Base-by-base conservation (phyloP, 768 basidiomycete genomes). In the Lentinula sp. region DNA sequence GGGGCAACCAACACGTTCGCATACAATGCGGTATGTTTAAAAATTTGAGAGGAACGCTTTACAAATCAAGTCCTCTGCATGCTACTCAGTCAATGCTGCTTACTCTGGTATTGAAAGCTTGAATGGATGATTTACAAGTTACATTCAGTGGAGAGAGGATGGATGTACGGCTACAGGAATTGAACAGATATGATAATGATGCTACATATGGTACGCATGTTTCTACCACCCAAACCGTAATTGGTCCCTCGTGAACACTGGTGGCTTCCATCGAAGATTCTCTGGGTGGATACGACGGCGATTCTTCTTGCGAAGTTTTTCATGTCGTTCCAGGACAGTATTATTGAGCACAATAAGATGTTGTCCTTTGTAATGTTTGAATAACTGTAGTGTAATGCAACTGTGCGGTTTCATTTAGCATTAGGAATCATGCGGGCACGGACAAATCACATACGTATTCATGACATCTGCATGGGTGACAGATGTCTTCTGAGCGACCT, bases 401-500 rank as follows among this genome's bases (percentile, higher is more conserved):
- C 96, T 99, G 66, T 34, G 2, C 55, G 40, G 42, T 1, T n/a
- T 39, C 40, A 57, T 49, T 57, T n/a, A 50, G 55, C 65, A 6
- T 13, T 28, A 52, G 51, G 63, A 52, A 65, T 54, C 66, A 23
- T 61, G 57, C 5, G 18, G 10, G 39, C 15, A 60, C 32, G n/a
- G 62, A 55, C 46, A 51, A 59, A 49, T 11, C 9, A 86, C 94
- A 73, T 71, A 98, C 96, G 97, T 98, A 76, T 97, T 96, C 90
- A 96, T 94, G 61, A 99, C 87, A 72, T 99, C 97, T 34, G 89
- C 87, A 67, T 96, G 95, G 4, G 93, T 95, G 72, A 99, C 95
- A 15, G 92, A 82, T 3, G 96, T 98, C 76, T 86, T 90, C 74
- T 95, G 91, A 8, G 97, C 95, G 66, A 99, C 95, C 68, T 98